phyloP scores from a whole-genome alignment of 192 early-diverging fungal genomes.

The Backusella mclennaniae region DNA sequence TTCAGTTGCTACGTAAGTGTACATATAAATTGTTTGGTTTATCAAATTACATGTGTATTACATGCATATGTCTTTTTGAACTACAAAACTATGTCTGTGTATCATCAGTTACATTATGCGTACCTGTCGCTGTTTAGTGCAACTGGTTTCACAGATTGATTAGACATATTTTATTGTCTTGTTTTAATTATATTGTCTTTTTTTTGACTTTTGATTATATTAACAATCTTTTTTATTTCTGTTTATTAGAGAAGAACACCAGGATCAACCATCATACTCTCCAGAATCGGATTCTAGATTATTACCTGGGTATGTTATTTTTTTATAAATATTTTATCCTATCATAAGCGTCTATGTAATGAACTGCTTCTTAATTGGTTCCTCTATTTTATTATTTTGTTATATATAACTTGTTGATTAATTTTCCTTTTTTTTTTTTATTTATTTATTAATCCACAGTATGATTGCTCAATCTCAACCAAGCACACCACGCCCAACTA shows the following conservation, averaged over 20 bases:
- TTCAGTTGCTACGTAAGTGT: slow-evolving; percentile 1
- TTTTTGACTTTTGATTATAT: background rate
- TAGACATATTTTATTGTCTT: background rate
- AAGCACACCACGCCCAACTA: slow-evolving; percentile 25
- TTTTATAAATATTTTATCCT: slow-evolving; percentile 2
- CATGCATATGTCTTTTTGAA: background rate
- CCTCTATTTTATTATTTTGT: background rate
- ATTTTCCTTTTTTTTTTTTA: background rate
- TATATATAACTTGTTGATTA: background rate
- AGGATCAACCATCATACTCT: background rate
- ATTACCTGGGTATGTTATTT: slow-evolving; percentile 16
- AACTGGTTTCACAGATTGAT: slow-evolving; percentile 12
- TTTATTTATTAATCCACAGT: background rate
- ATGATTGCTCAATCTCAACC: slow-evolving; percentile 29
- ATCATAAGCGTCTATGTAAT: background rate
- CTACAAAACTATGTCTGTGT: background rate
- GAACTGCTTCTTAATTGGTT: slow-evolving; percentile 1
- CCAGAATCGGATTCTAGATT: slow-evolving; percentile 10
- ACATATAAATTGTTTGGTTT: background rate
- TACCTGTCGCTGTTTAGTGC: slow-evolving; percentile 23
- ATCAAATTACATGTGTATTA: background rate
- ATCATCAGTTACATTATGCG: slow-evolving; percentile 9
- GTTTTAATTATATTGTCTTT: background rate
- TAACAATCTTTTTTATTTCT: background rate
- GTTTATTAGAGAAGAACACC: slow-evolving; percentile 1